Base-by-base conservation (phyloP, 2,329 filamentous ascomycete species). In the Cryphonectria parasitica region DNA sequence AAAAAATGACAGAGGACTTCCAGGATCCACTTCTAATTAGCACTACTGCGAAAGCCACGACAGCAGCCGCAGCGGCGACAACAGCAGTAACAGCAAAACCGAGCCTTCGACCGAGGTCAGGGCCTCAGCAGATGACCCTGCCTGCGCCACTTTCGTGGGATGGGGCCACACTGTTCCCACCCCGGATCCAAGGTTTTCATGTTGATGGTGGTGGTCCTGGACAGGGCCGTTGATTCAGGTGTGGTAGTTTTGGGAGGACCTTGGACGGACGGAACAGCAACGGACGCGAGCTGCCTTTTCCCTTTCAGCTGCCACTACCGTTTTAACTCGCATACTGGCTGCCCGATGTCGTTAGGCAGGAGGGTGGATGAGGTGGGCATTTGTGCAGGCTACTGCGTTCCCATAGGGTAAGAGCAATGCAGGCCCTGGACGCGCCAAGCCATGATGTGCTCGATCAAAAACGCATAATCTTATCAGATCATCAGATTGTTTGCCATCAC, bases 381-480 rank as follows among this genome's bases (percentile, higher is more conserved):
- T n/a, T 7, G 54, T 17, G 31, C 25, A 15, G 54, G 17, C 25
- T 17, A 58, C 54, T 31, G 54, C 13, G 28, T 58, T 58, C 54
- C 54, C 15, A 31, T 58, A 58, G 31, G 54, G 54, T 58, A 31
- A 58, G 25, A 17, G 54, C 15, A 28, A 28, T 28, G 54, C 54
- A 58, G 54, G 28, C 15, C 54, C 54, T 31, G 25, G 54, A 58
- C 54, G 54, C 54, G 11, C 54, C 54, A 58, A 58, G 54, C 25
- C 54, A 58, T 58, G 58, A 22, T 39, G 58, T 61, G 58, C 58
- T 61, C 10, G 58, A 61, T 25, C 31, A 22, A 61, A 61, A 45
- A 11, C 39, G 61, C 61, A 45, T 64, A 64, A 64, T 64, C 39
- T 64, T 39, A 64, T 64, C 36, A 64, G 41, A 39, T 64, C 36